Base-by-base conservation (phyloP, 2,329 filamentous ascomycete genomes). In the Pyrenochaeta sp. region DNA sequence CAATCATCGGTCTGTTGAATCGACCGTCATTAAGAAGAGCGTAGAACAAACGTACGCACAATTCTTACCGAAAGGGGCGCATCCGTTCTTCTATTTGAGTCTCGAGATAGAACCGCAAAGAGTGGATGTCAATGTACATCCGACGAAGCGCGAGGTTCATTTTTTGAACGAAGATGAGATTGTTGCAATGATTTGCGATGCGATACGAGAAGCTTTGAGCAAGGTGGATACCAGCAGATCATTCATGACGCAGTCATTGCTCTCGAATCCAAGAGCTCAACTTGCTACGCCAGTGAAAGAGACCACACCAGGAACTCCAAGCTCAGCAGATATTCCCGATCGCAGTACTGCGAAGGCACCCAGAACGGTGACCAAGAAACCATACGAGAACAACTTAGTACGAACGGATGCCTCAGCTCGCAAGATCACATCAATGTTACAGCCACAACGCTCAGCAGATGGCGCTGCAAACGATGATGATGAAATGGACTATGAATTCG, bases 91-190 rank as follows among this genome's bases (percentile, higher is more conserved):
- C 44, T 99, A 99, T 65, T 79, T 99, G 18, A 94, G 87, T 64
- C 80, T 99, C 2, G 89, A 96, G 47, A 96, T 99, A 44, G 92
- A 97, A 58, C 93, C 94, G 1, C 84, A 88, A 18, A 81, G 93
- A 39, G 90, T 99, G 3, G 94, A 99, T 69, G 95, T 99, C 65
- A 99, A 99, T 59, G 88, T 99, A 1, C 94, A 99, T 69, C 94
- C 94, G 0, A 99, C 94, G 0, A 99, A 99, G 71, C 82, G 90
- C 36, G 93, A 99, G 67, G 94, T 99, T 14, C 94, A 97, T 63
- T 97, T 99, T 60, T 79, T 99, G 15, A 96, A 97, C 50, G 94
- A 99, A 68, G 94, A 99, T 53, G 94, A 99, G 59, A 96, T 99
- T 31, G 88, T 94, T 32, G 89, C 94, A 53, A 81, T 83, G 10